Percentiles rank a stretch among this genome's conserved stretches.
Evolutionary conservation across 2,329 filamentous ascomycete genomes (phyloP).

Genomic region (Xylaria sp.): DNA sequence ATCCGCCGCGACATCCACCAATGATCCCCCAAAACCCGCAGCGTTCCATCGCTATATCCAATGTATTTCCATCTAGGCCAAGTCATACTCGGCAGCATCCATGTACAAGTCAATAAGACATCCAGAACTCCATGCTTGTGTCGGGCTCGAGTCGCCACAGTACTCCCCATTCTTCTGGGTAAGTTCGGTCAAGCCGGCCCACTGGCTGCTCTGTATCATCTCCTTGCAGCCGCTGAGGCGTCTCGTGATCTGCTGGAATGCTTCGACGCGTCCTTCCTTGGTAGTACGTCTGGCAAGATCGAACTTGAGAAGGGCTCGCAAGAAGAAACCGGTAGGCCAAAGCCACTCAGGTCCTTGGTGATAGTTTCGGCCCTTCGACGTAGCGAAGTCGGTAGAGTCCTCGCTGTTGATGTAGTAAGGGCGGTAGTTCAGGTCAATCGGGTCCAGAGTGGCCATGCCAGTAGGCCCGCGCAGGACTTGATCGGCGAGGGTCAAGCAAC

Average conservation of each 20-base stretch:
- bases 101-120: conserved; percentile 95
- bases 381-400: conserved; percentile 85
- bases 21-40: neutral
- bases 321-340: conserved; percentile 95
- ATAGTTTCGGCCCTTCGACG: conserved; percentile 92
- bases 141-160: conserved; percentile 86
- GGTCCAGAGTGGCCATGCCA: conserved; percentile 94
- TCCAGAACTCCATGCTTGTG: conserved; percentile 92
- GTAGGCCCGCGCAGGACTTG: conserved; percentile 74
- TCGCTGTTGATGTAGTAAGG: conserved; percentile 94
- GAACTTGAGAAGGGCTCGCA: conserved; percentile 85
- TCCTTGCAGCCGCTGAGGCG: conserved; percentile 78
- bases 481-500: conserved; percentile 76
- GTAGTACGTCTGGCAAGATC: conserved; percentile 66
- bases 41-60: neutral
- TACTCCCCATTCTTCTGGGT: conserved; percentile 83
- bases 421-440: conserved; percentile 84
- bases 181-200: conserved; percentile 88
- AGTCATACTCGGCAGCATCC: conserved; percentile 60
- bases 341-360: conserved; percentile 98
- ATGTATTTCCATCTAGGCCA: conserved; percentile 14
- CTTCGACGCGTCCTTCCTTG: conserved; percentile 67
- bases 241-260: conserved; percentile 89
- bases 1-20: neutral
- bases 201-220: conserved; percentile 71